Base-by-base conservation (phyloP, 371 early-diverging fungal species). In the Smittium culicis region DNA sequence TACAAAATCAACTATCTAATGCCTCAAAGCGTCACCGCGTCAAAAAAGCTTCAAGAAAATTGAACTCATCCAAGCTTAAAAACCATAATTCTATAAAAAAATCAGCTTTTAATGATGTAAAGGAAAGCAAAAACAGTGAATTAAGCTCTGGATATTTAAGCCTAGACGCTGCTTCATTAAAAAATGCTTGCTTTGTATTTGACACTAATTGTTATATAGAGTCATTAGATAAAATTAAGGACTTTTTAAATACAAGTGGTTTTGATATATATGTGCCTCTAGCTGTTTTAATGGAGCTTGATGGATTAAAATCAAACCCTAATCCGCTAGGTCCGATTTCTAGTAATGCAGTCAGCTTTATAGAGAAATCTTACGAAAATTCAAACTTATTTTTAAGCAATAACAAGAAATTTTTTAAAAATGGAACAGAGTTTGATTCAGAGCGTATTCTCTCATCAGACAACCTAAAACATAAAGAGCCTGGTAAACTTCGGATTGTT, bases 181-280 rank as follows among this genome's bases (percentile, higher is more conserved):
- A n/a, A n/a, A n/a, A n/a, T n/a, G n/a, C n/a, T n/a, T n/a, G n/a
- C n/a, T 54, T 64, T 59, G 64, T 64, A 8, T 64, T 64, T 25
- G 64, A 64, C 34, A 64, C 64, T 11, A 64, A 59, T 64, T 64
- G 64, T n/a, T 64, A 54, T 34, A 64, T 64, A 31, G 35, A 11
- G 35, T 27, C 25, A 25, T n/a, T 64, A 14, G 25, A 25, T 5
- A 54, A 35, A 25, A 64, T 64, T n/a, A 28, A 31, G 28, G 59
- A n/a, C 55, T 35, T 59, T 34, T 31, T 8, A 5, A n/a, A 64
- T 8, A 16, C 11, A 11, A 54, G 8, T 11, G 34, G 25, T 16
- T 64, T 35, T 28, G 59, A 59, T 5, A 24, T 64, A 11, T 11
- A 54, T 64, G 64, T 64, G 11, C 64, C 64, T 8, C 34, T 64